Percentiles rank a stretch among this genome's conserved stretches.
Evolutionary conservation across 305 asterid genomes (phyloP).

Genomic region (Salvia sclarea): DNA sequence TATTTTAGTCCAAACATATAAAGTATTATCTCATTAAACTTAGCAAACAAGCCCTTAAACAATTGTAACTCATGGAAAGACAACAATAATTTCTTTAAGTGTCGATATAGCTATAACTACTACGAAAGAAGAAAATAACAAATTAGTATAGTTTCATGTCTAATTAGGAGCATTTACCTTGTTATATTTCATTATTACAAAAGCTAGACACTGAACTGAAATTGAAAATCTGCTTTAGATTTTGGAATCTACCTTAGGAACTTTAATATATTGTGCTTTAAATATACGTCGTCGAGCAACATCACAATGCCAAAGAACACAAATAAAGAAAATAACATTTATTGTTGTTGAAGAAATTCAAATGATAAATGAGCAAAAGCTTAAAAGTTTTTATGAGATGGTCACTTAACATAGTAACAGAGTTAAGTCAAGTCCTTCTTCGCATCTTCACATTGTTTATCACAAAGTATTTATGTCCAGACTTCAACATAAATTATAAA

Average conservation of each 20-base stretch:
- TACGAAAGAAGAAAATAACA: not conserved
- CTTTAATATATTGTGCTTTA: constrained; percentile 3
- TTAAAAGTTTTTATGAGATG: not conserved
- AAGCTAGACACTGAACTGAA: not conserved
- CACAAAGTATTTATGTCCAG: not conserved
- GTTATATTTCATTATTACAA: not conserved
- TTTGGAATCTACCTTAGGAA: constrained; percentile 13
- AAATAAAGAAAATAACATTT: constrained; percentile 10
- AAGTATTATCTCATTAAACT: not conserved
- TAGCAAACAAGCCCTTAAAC: not conserved
- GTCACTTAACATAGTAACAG: not conserved
- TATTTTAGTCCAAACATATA: too few relatives aligned
- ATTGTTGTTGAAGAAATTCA: not conserved
- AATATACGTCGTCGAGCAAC: not conserved
- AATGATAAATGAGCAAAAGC: not conserved
- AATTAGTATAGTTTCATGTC: not conserved
- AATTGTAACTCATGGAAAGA: not conserved
- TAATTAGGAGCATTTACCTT: constrained; percentile 20
- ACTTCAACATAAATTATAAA: not conserved
- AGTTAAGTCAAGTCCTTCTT: not conserved
- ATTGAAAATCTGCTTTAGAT: constrained; percentile 9
- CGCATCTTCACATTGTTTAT: not conserved
- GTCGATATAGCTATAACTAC: constrained; percentile 15
- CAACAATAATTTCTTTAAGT: constrained; percentile 10
- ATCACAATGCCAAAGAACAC: not conserved